These are phyloP conservation scores for Russula brevipes DNA, from an alignment of 768 basidiomycete species.

Conservation along the genomic window DNA sequence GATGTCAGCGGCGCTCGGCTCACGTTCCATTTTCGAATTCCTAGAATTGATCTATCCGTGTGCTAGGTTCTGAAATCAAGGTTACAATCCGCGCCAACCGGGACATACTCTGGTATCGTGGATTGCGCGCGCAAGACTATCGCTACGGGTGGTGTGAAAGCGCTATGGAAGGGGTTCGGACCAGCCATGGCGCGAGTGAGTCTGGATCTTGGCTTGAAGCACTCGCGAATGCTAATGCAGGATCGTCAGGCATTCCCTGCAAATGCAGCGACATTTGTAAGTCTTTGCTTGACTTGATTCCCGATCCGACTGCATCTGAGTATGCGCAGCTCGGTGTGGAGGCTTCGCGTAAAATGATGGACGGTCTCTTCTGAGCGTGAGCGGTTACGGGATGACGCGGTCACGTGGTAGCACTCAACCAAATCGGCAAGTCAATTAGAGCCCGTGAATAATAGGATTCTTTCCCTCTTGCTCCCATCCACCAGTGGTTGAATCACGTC, in stretches of 20 bases:
- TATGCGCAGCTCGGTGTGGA: conserved; percentile 80
- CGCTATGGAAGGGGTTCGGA: conserved; percentile 96
- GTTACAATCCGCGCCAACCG: conserved; percentile 92
- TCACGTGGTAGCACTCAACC: conserved; percentile 6
- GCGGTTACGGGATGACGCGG: background rate
- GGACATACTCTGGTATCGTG: conserved; percentile 91
- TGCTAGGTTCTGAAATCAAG: conserved; percentile 89
- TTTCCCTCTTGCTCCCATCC: conserved; percentile 10
- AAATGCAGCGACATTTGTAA: conserved; percentile 89
- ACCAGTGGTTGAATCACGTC: conserved; percentile 5
- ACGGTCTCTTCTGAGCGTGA: conserved; percentile 48
- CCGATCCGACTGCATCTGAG: background rate
- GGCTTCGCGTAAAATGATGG: conserved; percentile 77
- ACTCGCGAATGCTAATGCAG: background rate
- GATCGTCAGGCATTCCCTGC: conserved; percentile 84
- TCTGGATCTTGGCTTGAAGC: conserved; percentile 13
- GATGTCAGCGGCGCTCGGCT: conserved; percentile 58
- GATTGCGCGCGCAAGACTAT: conserved; percentile 93
- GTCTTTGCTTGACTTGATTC: conserved; percentile 31
- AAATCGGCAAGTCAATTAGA: background rate
- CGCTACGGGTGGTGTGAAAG: conserved; percentile 76
- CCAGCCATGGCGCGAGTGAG: conserved; percentile 91
- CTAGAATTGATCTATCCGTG: background rate
- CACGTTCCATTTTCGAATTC: background rate
- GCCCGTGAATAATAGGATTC: conserved; percentile 4